Conservation (phyloP, 2,329 filamentous ascomycete genomes). For the Clonostachys sp. region DNA sequence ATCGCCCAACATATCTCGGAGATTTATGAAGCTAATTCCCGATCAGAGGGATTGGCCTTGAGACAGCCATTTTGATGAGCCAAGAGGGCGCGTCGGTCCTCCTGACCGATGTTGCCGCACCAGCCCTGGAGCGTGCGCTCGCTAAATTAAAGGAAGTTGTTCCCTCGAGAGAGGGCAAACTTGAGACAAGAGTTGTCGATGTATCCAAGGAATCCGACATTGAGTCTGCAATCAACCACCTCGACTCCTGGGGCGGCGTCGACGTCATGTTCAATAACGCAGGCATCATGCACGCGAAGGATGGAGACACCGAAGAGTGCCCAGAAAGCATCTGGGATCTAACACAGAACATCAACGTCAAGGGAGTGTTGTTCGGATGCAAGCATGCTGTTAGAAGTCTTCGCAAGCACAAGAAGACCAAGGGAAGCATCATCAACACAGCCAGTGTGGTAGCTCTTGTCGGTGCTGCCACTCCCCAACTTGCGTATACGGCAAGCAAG, state of each 20-base stretch:
- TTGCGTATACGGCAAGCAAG: constrained; percentile 74
- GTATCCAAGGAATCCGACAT: constrained; percentile 67
- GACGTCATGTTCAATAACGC: constrained; percentile 80
- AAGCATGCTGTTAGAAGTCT: constrained; percentile 69
- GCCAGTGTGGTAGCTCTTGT: constrained; percentile 70
- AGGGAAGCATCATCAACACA: constrained; percentile 69
- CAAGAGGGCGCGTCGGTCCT: constrained; percentile 68
- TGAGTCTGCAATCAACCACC: constrained; percentile 51
- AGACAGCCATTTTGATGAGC: constrained; percentile 69
- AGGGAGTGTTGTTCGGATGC: constrained; percentile 73
- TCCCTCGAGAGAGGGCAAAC: constrained; percentile 35
- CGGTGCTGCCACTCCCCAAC: constrained; percentile 65
- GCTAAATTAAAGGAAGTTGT: constrained; percentile 56
- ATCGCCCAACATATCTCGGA: constrained; percentile 14
- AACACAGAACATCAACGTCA: constrained; percentile 73
- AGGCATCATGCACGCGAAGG: constrained; percentile 71
- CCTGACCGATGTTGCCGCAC: constrained; percentile 64
- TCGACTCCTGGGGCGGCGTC: constrained; percentile 66
- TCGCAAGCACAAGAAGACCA: constrained; percentile 61
- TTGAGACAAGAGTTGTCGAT: constrained; percentile 53
- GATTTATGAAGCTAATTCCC: neutral
- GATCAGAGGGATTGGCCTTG: constrained; percentile 67
- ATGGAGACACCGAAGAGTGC: constrained; percentile 61
- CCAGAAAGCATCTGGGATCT: constrained; percentile 73
- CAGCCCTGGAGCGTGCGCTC: constrained; percentile 57